Conservation (phyloP, 2,329 filamentous ascomycete genomes). For the Scleromitrula shiraiana region DNA sequence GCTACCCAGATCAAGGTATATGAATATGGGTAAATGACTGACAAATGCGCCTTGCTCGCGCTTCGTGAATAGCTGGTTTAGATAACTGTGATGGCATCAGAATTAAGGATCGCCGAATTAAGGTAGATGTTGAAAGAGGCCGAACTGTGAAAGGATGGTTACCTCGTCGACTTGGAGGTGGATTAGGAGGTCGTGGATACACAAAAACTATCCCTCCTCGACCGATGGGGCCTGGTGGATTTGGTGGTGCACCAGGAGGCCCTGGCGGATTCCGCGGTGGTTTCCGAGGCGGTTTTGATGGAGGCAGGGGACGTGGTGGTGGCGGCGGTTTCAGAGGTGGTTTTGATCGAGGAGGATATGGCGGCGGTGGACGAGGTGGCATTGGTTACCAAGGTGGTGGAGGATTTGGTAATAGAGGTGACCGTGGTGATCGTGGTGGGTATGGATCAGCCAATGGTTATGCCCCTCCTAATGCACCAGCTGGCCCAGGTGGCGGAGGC, state of each 20-base stretch:
- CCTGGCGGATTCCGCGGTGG: slow-evolving; percentile 35
- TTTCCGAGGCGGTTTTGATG: slow-evolving; percentile 42
- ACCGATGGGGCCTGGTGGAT: slow-evolving; percentile 56
- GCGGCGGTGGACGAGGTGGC: slow-evolving; percentile 27
- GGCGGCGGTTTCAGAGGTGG: slow-evolving; percentile 40
- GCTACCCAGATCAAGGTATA: slow-evolving; percentile 34
- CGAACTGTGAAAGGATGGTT: slow-evolving; percentile 92
- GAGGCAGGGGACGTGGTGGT: slow-evolving; percentile 43
- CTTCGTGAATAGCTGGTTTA: slow-evolving; percentile 71
- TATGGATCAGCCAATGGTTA: slow-evolving; percentile 38
- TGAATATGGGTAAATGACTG: slow-evolving; percentile 56
- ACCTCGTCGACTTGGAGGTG: slow-evolving; percentile 83
- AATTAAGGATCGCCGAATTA: slow-evolving; percentile 85
- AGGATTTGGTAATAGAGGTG: slow-evolving; percentile 25
- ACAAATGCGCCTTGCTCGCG: slow-evolving; percentile 56
- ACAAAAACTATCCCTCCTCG: slow-evolving; percentile 71
- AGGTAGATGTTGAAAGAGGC: slow-evolving; percentile 93
- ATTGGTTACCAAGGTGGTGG: slow-evolving; percentile 28
- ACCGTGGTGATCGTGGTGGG: slow-evolving; percentile 22
- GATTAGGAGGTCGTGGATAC: slow-evolving; percentile 85
- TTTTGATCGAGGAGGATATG: slow-evolving; percentile 27
- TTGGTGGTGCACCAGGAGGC: slow-evolving; percentile 44
- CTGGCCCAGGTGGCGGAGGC: slow-evolving; percentile 46
- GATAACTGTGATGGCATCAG: slow-evolving; percentile 77
- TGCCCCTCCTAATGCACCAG: slow-evolving; percentile 51